Base-by-base conservation (phyloP, 768 basidiomycete genomes). In the Glaciozyma martinii region DNA sequence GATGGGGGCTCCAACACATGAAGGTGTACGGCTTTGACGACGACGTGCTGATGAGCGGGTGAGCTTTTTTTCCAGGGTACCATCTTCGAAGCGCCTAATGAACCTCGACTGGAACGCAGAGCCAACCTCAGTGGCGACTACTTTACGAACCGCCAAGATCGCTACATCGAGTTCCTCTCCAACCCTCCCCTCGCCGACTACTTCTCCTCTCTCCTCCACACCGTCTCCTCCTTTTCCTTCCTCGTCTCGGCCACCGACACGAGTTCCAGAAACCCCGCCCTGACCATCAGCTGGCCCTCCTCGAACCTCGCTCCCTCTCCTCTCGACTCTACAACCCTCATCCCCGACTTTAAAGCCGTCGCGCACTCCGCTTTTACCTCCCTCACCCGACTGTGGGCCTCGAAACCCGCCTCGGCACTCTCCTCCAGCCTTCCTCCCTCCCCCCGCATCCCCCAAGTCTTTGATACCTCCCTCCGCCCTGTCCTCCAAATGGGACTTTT, bases 1-100 rank as follows among this genome's bases (percentile, higher is more conserved):
- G 93, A 2, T 98, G 92, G 89, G 94, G 93, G 0, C 90, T 93
- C 3, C 97, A 93, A 93, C 95, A 98, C 75, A 87, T 90, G 5
- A 99, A 99, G 77, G 82, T 92, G 62, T 99, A 99, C 73, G 91
- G 90, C 25, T 86, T 83, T 0, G 95, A 99, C 75, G 86, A 97
- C 74, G 85, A 93, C 60, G 82, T 99, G 50, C 84, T 99, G 76
- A 84, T 99, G 66, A 90, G 85, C 71, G 95, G 95, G 94, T 94
- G 69, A 8, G 40, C 7, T 15, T 43, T 29, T 19, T 47, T 19
- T 16, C 43, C n/a, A n/a, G n/a, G n/a, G n/a, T n/a, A n/a, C n/a
- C 4, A 44, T 30, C n/a, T 19, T 54, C 42, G 21, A 37, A n/a
- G 29, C 60, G 46, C 21, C 55, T 42, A 4, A 56, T 40, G 3